Evolutionary conservation across 306 rosid species (phyloP).

Genomic region (Castanopsis chinensis): DNA sequence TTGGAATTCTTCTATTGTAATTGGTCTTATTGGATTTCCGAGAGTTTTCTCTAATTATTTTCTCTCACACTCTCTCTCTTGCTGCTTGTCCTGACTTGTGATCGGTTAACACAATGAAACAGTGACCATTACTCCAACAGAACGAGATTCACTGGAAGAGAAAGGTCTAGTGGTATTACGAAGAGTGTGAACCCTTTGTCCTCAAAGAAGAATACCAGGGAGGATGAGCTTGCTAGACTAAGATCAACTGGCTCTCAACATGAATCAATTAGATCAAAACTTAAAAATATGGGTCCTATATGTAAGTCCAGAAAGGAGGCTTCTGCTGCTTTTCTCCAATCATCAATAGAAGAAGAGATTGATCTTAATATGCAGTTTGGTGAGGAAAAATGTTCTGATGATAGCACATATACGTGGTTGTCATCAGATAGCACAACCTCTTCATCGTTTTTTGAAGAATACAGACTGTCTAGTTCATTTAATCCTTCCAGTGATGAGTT

Average conservation of each 20-base stretch:
- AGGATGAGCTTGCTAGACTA: slow-evolving; percentile 13
- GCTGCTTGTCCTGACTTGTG: not conserved
- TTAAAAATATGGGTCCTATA: slow-evolving; percentile 2
- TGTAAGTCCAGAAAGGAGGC: slow-evolving; percentile 19
- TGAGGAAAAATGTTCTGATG: not conserved
- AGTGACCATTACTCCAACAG: not conserved
- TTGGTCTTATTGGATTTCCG: not conserved
- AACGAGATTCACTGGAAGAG: not conserved
- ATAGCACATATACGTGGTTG: not conserved
- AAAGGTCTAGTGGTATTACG: not conserved
- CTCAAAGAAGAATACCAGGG: slow-evolving; percentile 17
- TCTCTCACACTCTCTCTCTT: not conserved
- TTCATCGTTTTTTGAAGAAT: not conserved
- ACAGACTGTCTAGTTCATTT: slow-evolving; percentile 9
- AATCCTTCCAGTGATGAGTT: slow-evolving; percentile 3
- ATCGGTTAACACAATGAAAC: not conserved
- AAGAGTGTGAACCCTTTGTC: not conserved
- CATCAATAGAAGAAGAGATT: not conserved
- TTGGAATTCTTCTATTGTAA: not conserved
- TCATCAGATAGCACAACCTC: slow-evolving; percentile 10
- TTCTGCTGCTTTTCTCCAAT: slow-evolving; percentile 3
- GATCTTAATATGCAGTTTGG: slow-evolving; percentile 6
- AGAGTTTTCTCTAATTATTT: no score
- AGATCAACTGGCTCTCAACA: not conserved
- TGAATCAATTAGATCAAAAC: slow-evolving; percentile 11